Evolutionary conservation across 1,139 yeast genomes (phyloP).

Genomic region (Pneumocystis jirovecii): DNA sequence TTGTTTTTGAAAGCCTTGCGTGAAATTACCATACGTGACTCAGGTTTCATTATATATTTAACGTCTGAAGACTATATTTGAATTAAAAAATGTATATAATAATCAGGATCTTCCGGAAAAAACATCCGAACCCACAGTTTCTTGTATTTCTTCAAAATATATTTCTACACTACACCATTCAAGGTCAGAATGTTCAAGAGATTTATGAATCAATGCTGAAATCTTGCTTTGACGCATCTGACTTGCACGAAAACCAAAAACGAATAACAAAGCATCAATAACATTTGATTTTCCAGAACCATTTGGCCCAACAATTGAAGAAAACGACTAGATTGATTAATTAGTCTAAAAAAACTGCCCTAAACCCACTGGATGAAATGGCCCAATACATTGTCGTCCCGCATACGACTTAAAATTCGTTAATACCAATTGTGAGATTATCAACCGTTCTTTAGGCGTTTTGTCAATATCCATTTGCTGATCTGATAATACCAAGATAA

Average conservation of each 20-base stretch:
- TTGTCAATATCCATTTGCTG: neutral
- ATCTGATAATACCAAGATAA: neutral
- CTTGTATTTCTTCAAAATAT: slow-evolving; percentile 57
- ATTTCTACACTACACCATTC: slow-evolving; percentile 81
- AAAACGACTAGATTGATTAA: slow-evolving; percentile 44
- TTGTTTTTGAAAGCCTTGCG: slow-evolving; percentile 69
- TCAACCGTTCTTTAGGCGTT: slow-evolving; percentile 39
- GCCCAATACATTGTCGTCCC: slow-evolving; percentile 86
- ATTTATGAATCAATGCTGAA: slow-evolving; percentile 76
- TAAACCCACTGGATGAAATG: slow-evolving; percentile 44
- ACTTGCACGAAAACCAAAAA: slow-evolving; percentile 90
- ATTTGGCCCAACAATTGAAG: slow-evolving; percentile 98
- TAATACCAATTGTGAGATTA: slow-evolving; percentile 56
- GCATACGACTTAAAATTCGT: slow-evolving; percentile 92
- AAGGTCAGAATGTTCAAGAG: slow-evolving; percentile 48
- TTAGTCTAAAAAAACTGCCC: neutral
- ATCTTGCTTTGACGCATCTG: slow-evolving; percentile 94
- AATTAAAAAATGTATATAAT: neutral
- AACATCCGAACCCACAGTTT: slow-evolving; percentile 32
- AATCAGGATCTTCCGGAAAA: neutral
- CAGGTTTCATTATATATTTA: slow-evolving; percentile 31
- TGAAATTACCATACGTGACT: slow-evolving; percentile 52
- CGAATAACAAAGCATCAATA: slow-evolving; percentile 87
- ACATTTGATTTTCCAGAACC: slow-evolving; percentile 98
- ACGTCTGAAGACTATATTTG: slow-evolving; percentile 29